A percentile compares a stretch with the other conserved stretches of the same genome.
These are phyloP conservation scores for Fraxinus pennsylvanica DNA, from an alignment of 257 asterid genomes.

Conservation along the genomic window DNA sequence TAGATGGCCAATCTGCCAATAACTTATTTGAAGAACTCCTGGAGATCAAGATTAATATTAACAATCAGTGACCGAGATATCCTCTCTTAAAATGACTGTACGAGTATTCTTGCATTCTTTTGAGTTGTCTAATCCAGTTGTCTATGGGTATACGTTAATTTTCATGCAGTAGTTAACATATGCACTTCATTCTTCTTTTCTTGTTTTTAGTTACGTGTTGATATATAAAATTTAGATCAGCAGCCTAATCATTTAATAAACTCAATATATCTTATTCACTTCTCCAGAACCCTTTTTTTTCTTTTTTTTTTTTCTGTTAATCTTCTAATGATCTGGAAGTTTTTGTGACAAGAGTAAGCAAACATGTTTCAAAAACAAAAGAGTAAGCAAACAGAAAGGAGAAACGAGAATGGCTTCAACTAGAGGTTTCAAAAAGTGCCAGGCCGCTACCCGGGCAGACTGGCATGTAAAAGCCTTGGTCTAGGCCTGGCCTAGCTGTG, in stretches of 20 bases:
- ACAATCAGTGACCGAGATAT: constrained; percentile 27
- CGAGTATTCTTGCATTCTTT: constrained; percentile 17
- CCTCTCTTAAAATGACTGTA: constrained; percentile 13
- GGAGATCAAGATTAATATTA: constrained; percentile 49
- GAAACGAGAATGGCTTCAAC: not conserved
- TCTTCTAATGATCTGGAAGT: not conserved
- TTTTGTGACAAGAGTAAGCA: not conserved
- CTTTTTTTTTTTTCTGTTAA: not conserved
- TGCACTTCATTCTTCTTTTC: constrained; percentile 14
- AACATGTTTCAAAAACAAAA: not conserved
- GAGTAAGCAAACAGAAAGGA: not conserved
- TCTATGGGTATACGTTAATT: constrained; percentile 8
- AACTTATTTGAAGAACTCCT: constrained; percentile 53
- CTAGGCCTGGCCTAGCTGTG: not conserved
- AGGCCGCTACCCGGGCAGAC: not conserved
- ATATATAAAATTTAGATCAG: not conserved
- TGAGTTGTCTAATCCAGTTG: not conserved
- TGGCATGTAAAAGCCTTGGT: not conserved
- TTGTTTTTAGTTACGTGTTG: not conserved
- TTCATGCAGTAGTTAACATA: constrained; percentile 40
- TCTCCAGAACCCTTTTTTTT: not conserved
- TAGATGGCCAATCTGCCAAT: constrained; percentile 70
- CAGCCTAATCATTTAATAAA: not conserved
- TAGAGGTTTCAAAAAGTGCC: not conserved
- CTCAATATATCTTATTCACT: not conserved